These are phyloP conservation scores for Pleomassaria siparia DNA, from an alignment of 2,329 filamentous ascomycete genomes.

Conservation along the genomic window DNA sequence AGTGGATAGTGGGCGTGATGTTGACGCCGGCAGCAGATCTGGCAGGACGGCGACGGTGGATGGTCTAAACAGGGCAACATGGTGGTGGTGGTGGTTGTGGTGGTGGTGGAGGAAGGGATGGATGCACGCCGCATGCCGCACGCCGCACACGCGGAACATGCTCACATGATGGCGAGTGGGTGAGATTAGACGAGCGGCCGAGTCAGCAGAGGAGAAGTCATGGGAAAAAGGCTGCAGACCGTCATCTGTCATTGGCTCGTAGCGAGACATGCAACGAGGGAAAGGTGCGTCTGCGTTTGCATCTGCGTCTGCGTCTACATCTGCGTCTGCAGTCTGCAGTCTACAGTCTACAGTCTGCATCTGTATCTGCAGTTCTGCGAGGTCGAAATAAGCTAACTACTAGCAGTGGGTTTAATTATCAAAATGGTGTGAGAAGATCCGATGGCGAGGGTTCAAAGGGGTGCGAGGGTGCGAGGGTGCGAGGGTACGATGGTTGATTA, in stretches of 20 bases:
- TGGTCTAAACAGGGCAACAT: background rate
- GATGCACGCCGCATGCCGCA: too few species aligned
- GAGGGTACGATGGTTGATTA: background rate
- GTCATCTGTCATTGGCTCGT: background rate
- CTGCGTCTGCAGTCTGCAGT: too few species aligned
- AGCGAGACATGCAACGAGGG: too few species aligned
- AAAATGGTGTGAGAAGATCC: constrained; percentile 24
- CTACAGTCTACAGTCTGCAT: too few species aligned
- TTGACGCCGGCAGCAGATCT: constrained; percentile 13
- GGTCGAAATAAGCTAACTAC: constrained; percentile 17
- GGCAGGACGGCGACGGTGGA: constrained; percentile 2
- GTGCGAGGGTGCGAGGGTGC: constrained; percentile 6
- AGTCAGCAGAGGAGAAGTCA: too few species aligned
- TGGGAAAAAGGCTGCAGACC: background rate
- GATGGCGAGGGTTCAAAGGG: constrained; percentile 13
- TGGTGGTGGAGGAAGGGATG: background rate
- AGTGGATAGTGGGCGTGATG: constrained; percentile 4
- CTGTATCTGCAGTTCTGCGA: constrained; percentile 12
- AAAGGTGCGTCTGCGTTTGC: background rate
- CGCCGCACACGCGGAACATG: background rate
- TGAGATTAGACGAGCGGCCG: too few species aligned
- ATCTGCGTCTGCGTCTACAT: too few species aligned
- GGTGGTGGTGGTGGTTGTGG: constrained; percentile 2
- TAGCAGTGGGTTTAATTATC: constrained; percentile 10
- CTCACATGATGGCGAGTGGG: background rate